Conservation (phyloP, 2,329 filamentous ascomycete genomes). For the Apiospora marii region DNA sequence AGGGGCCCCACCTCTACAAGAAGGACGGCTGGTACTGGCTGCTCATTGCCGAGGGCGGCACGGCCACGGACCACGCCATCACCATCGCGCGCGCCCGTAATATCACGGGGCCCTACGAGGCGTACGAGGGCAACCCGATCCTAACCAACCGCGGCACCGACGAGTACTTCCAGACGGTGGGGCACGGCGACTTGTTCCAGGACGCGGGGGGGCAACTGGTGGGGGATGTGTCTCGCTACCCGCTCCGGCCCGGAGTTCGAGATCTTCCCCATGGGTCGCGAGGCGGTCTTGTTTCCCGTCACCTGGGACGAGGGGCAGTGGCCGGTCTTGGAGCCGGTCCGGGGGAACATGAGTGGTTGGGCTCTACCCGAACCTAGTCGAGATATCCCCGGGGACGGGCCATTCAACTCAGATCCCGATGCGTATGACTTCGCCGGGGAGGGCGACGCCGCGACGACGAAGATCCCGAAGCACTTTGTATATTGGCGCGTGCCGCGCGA, state of each 20-base stretch:
- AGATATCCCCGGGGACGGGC: conserved; percentile 42
- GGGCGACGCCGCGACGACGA: background rate
- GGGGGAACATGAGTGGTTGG: conserved; percentile 51
- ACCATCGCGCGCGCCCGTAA: conserved; percentile 45
- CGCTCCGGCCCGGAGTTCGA: conserved; percentile 44
- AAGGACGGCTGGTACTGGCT: conserved; percentile 52
- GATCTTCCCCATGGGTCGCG: conserved; percentile 59
- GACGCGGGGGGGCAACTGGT: conserved; percentile 52
- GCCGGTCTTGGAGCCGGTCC: conserved; percentile 51
- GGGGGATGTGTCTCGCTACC: conserved; percentile 50
- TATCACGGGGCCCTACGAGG: conserved; percentile 48
- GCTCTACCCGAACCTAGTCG: conserved; percentile 45
- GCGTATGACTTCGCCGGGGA: conserved; percentile 24
- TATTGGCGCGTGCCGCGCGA: conserved; percentile 38
- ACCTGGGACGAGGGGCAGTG: conserved; percentile 56
- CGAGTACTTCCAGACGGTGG: conserved; percentile 43
- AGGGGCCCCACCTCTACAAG: conserved; percentile 50
- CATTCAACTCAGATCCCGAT: conserved; percentile 28
- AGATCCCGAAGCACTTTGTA: conserved; percentile 37
- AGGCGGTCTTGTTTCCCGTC: conserved; percentile 49
- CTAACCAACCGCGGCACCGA: conserved; percentile 43
- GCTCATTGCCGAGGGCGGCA: conserved; percentile 55
- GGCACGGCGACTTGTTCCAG: conserved; percentile 45
- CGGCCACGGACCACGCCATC: conserved; percentile 45
- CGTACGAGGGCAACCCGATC: conserved; percentile 47